A percentile compares a stretch with the other conserved stretches of the same genome.
phyloP scores from a whole-genome alignment of 1,284 basidiomycete species.

The Heterobasidion irregulare region DNA sequence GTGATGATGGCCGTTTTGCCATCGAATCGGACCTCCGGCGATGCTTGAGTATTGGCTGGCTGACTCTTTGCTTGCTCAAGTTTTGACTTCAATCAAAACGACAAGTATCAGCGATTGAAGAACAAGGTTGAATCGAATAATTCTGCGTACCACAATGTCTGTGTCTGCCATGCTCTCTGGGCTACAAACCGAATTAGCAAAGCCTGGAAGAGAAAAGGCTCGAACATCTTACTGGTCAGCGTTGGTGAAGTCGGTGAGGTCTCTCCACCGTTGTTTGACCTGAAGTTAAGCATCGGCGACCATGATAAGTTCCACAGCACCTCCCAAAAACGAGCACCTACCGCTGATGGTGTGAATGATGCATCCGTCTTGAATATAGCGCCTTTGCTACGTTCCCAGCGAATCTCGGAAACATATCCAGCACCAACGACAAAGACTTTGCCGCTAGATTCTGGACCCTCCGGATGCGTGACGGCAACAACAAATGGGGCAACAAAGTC shows the following conservation, averaged over 20 bases:
- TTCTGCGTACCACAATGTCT: constrained; percentile 35
- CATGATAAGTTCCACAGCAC: too few species aligned
- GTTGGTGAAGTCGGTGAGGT: constrained; percentile 78
- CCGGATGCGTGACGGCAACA: constrained; percentile 66
- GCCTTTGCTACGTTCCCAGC: constrained; percentile 90
- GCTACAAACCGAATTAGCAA: constrained; percentile 25
- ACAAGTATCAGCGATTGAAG: background rate
- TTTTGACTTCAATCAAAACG: constrained; percentile 28
- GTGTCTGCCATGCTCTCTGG: constrained; percentile 66
- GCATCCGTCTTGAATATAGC: constrained; percentile 87
- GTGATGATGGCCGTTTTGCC: constrained; percentile 93
- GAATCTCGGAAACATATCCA: constrained; percentile 87
- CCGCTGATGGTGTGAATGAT: constrained; percentile 91
- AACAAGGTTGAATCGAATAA: background rate
- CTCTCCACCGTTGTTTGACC: constrained; percentile 77
- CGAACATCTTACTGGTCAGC: constrained; percentile 55
- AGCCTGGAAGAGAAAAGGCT: background rate
- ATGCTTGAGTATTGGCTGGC: constrained; percentile 67
- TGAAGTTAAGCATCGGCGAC: constrained; percentile 16
- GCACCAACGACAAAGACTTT: constrained; percentile 93
- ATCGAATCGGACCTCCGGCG: constrained; percentile 73
- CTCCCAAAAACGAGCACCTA: constrained; percentile 23
- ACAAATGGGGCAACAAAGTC: constrained; percentile 94
- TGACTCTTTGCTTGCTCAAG: constrained; percentile 64
- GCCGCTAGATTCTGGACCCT: constrained; percentile 80